A percentile compares a stretch with the other conserved stretches of the same genome.
These are phyloP conservation scores for Capsicum rhomboideum DNA, from an alignment of 257 asterid species.

Conservation along the genomic window DNA sequence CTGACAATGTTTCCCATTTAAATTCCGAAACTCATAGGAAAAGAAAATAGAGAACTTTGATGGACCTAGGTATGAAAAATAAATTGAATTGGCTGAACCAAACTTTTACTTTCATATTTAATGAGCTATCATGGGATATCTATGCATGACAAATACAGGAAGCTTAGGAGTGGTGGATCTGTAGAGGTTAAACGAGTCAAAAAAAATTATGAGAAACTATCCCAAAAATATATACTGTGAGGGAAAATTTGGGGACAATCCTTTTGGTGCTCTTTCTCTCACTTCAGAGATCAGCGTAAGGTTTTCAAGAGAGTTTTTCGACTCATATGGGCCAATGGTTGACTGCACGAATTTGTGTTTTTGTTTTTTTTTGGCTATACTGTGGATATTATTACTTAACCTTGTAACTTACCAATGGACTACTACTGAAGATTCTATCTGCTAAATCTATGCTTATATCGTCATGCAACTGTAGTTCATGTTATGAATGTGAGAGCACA, in stretches of 20 bases:
- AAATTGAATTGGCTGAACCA: neutral
- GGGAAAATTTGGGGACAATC: neutral
- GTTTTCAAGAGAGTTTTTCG: neutral
- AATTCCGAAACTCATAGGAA: neutral
- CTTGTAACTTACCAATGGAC: neutral
- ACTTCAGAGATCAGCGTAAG: neutral
- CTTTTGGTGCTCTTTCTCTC: neutral
- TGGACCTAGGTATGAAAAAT: neutral
- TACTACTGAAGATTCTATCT: neutral
- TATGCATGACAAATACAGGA: neutral
- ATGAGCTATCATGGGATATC: neutral
- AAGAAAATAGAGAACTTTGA: neutral
- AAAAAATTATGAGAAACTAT: neutral
- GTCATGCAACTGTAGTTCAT: neutral
- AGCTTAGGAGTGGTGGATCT: neutral
- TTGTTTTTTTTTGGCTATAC: neutral
- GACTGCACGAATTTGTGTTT: neutral
- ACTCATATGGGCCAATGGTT: neutral
- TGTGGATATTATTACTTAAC: neutral
- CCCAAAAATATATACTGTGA: neutral
- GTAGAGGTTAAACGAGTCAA: neutral
- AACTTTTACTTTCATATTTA: neutral
- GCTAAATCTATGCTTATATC: neutral
- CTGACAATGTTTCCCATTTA: neutral
- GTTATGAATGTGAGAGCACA: neutral